phyloP scores from a whole-genome alignment of 73 alveolate genomes.

The Paraurostyla sp. region DNA sequence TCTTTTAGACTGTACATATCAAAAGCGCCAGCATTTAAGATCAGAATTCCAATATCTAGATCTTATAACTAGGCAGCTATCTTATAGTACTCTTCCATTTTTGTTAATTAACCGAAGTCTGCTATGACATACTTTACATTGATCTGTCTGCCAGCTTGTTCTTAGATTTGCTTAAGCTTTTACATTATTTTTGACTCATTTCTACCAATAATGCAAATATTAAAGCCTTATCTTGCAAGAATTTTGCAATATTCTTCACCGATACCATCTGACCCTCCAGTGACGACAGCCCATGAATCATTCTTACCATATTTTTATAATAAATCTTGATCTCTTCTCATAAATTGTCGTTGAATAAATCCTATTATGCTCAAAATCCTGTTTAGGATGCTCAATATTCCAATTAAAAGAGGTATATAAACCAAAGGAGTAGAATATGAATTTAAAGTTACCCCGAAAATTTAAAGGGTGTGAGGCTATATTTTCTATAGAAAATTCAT shows the following conservation, averaged over 20 bases:
- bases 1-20: not conserved
- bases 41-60: conserved; percentile 18
- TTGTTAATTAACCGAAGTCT: not conserved
- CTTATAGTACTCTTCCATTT: not conserved
- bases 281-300: conserved; percentile 83
- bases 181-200: conserved; percentile 40
- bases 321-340: conserved; percentile 10
- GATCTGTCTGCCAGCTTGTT: not conserved
- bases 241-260: conserved; percentile 75
- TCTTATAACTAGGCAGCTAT: conserved; percentile 20
- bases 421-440: no score
- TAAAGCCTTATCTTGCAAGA: conserved; percentile 74
- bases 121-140: not conserved
- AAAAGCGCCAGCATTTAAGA: conserved; percentile 36
- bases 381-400: no score
- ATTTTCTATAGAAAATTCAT: no score
- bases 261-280: conserved; percentile 87
- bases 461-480: no score
- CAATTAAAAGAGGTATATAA: no score
- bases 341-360: no score
- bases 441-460: no score
- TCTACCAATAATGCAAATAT: conserved; percentile 73
- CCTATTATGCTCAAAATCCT: no score
- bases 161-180: not conserved
- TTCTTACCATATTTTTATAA: conserved; percentile 2